Conservation (phyloP, 345 rosid genomes). For the Alliaria petiolata region DNA sequence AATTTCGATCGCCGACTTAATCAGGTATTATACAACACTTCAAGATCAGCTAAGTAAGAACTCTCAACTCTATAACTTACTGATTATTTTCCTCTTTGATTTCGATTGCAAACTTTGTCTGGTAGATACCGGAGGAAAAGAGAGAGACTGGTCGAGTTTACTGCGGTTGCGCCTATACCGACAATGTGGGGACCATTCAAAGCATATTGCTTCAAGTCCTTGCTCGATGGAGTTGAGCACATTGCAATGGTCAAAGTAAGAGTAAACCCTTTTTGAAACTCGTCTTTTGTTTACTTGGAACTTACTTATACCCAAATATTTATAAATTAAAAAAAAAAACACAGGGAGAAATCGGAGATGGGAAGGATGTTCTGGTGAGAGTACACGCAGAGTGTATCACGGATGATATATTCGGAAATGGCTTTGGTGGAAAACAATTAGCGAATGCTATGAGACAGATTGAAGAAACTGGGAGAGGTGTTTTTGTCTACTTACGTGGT, state of each 20-base stretch:
- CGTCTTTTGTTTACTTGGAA: not conserved
- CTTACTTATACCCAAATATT: not conserved
- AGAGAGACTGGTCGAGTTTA: slow-evolving; percentile 67
- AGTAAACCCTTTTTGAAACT: no score
- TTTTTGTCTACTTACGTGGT: slow-evolving; percentile 83
- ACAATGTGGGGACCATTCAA: slow-evolving; percentile 93
- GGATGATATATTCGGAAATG: slow-evolving; percentile 91
- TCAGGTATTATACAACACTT: slow-evolving; percentile 45
- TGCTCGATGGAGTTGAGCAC: slow-evolving; percentile 91
- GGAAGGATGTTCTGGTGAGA: slow-evolving; percentile 75
- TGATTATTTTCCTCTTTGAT: not conserved
- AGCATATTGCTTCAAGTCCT: slow-evolving; percentile 75
- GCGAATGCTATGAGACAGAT: slow-evolving; percentile 82
- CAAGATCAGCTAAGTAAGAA: not conserved
- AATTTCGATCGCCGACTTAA: slow-evolving; percentile 79
- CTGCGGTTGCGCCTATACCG: slow-evolving; percentile 71
- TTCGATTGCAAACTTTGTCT: not conserved
- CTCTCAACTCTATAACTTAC: not conserved
- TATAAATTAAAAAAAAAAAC: not conserved
- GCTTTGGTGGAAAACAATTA: slow-evolving; percentile 71
- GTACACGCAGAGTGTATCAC: slow-evolving; percentile 93
- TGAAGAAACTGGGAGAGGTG: slow-evolving; percentile 76
- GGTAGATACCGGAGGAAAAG: slow-evolving; percentile 81
- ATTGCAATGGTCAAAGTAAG: slow-evolving; percentile 96
- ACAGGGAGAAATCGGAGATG: slow-evolving; percentile 77